Evolutionary conservation across 2,329 filamentous ascomycete genomes (phyloP).

Genomic region (Paecilomyces niveus): DNA sequence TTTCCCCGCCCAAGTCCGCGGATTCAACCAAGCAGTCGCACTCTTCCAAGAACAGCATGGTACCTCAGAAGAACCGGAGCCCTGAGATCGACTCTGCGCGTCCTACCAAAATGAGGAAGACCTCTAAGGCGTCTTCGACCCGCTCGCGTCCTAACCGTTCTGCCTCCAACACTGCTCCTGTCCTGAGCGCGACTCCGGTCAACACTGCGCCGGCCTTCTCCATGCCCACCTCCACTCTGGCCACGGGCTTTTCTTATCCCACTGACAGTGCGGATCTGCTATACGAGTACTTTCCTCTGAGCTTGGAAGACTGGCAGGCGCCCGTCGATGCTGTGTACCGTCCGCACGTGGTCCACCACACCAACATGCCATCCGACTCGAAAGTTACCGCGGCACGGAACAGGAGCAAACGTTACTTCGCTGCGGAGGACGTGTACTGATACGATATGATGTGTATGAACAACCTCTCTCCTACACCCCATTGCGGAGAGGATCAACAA

Average conservation of each 20-base stretch:
- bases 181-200: conserved; percentile 21
- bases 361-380: conserved; percentile 59
- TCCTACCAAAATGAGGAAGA: conserved; percentile 32
- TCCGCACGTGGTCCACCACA: conserved; percentile 91
- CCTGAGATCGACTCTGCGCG: conserved; percentile 22
- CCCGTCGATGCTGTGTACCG: conserved; percentile 85
- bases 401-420: conserved; percentile 66
- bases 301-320: conserved; percentile 84
- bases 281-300: conserved; percentile 92
- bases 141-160: conserved; percentile 25
- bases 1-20: conserved; percentile 27
- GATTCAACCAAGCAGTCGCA: conserved; percentile 11
- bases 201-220: conserved; percentile 20
- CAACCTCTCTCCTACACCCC: background rate
- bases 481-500: background rate
- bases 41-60: conserved; percentile 16
- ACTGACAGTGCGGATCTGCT: conserved; percentile 71
- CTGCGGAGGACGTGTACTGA: conserved; percentile 48
- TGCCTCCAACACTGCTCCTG: conserved; percentile 17
- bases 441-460: background rate
- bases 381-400: conserved; percentile 61
- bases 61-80: conserved; percentile 19
- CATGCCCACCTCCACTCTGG: conserved; percentile 40
- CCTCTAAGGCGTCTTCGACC: conserved; percentile 22
- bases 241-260: conserved; percentile 43